Conservation (phyloP, 169 alveolate genomes). For the Neospora caninum region DNA sequence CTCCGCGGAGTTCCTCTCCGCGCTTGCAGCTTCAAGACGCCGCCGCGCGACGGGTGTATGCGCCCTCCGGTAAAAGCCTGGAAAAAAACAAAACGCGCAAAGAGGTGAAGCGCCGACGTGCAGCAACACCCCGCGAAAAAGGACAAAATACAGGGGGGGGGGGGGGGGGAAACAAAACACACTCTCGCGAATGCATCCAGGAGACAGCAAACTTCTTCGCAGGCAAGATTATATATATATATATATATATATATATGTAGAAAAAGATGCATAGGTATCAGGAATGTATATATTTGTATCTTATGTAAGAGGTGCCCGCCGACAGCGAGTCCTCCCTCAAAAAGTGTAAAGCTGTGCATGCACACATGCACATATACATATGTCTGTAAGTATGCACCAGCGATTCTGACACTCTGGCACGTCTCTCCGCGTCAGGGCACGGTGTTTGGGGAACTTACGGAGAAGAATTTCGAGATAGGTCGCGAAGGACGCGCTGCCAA, state of each 20-base stretch:
- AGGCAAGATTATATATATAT: background rate
- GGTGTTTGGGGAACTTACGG: slow-evolving; percentile 21
- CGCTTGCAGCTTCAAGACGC: background rate
- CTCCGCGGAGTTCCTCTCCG: background rate
- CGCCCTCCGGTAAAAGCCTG: background rate
- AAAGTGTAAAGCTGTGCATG: background rate
- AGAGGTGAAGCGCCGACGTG: too few species aligned
- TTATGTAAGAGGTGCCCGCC: too few species aligned
- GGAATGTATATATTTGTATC: background rate
- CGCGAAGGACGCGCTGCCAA: slow-evolving; percentile 59
- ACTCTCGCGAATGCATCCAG: too few species aligned
- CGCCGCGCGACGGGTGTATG: too few species aligned
- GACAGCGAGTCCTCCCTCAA: background rate
- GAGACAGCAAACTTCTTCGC: too few species aligned
- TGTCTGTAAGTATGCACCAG: background rate
- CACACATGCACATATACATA: background rate
- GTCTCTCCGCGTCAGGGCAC: too few species aligned
- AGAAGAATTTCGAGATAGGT: slow-evolving; percentile 62
- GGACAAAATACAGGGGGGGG: too few species aligned
- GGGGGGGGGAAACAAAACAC: too few species aligned
- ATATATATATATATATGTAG: background rate
- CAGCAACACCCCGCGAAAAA: too few species aligned
- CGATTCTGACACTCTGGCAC: too few species aligned
- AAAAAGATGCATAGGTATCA: background rate
- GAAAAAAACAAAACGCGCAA: background rate